Evolutionary conservation across 192 early-diverging fungal species (phyloP).

Genomic region (Gonapodya prolifera): DNA sequence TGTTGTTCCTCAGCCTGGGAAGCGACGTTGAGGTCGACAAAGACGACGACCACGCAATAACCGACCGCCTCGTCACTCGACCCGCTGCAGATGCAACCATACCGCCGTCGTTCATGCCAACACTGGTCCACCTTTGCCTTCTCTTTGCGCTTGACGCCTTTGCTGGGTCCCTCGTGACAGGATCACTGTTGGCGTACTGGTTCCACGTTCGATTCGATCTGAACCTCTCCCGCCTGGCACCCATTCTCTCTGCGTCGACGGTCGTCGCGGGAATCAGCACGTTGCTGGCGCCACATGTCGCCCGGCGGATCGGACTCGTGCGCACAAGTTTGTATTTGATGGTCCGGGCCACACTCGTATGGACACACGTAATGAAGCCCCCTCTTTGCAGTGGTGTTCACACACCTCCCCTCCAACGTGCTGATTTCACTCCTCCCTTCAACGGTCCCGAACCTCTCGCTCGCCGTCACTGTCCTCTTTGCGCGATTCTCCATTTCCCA

Average conservation of each 20-base stretch:
- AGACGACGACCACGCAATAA: too few relatives aligned
- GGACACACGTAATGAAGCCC: background rate
- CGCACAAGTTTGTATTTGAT: constrained; percentile 12
- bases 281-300: constrained; percentile 9
- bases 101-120: constrained; percentile 4
- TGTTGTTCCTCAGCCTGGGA: background rate
- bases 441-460: constrained; percentile 10
- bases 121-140: constrained; percentile 7
- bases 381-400: constrained; percentile 5
- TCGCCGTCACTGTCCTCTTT: constrained; percentile 10
- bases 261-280: constrained; percentile 11
- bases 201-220: constrained; percentile 12
- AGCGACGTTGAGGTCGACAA: background rate
- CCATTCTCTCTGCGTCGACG: constrained; percentile 13
- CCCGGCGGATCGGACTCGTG: constrained; percentile 11
- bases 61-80: background rate
- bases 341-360: background rate
- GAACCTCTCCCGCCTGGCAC: constrained; percentile 11
- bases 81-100: background rate
- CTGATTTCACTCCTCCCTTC: constrained; percentile 14
- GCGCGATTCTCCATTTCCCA: constrained; percentile 12
- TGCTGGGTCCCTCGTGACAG: constrained; percentile 11
- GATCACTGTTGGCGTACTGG: constrained; percentile 16
- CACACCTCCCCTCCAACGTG: constrained; percentile 15
- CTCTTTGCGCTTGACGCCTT: constrained; percentile 15